Conservation (phyloP, 73 alveolate genomes). For the Stentor coeruleus region DNA sequence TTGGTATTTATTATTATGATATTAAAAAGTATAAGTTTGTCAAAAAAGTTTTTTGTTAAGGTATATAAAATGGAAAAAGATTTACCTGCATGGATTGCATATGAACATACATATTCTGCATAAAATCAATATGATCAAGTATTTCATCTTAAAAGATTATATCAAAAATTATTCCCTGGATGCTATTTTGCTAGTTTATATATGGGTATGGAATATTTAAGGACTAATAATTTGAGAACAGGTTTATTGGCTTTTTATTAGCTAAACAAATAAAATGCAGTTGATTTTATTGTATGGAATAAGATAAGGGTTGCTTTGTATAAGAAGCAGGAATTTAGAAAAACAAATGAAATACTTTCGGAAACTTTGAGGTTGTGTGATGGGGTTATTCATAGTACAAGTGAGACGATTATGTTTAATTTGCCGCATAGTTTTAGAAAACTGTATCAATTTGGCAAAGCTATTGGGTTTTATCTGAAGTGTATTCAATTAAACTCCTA, state of each 20-base stretch:
- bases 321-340: conserved; percentile 72
- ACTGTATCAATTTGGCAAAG: conserved; percentile 57
- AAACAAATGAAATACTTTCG: conserved; percentile 75
- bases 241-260: conserved; percentile 86
- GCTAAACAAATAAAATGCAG: conserved; percentile 76
- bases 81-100: conserved; percentile 97
- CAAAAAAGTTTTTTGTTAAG: conserved; percentile 91
- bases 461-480: conserved; percentile 52
- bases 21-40: conserved; percentile 93
- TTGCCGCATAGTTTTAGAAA: conserved; percentile 90
- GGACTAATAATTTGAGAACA: conserved; percentile 94
- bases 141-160: conserved; percentile 91
- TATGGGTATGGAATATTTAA: conserved; percentile 97
- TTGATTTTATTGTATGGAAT: conserved; percentile 92
- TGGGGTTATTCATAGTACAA: conserved; percentile 78
- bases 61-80: conserved; percentile 90
- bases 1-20: conserved; percentile 90
- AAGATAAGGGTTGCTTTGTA: conserved; percentile 93
- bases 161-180: conserved; percentile 96
- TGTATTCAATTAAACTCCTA: conserved; percentile 76
- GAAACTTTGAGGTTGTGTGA: conserved; percentile 78
- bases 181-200: conserved; percentile 91
- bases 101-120: conserved; percentile 96
- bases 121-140: conserved; percentile 97
- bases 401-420: conserved; percentile 83